These are phyloP conservation scores for Casuarina equisetifolia DNA, from an alignment of 306 rosid species.

Conservation along the genomic window DNA sequence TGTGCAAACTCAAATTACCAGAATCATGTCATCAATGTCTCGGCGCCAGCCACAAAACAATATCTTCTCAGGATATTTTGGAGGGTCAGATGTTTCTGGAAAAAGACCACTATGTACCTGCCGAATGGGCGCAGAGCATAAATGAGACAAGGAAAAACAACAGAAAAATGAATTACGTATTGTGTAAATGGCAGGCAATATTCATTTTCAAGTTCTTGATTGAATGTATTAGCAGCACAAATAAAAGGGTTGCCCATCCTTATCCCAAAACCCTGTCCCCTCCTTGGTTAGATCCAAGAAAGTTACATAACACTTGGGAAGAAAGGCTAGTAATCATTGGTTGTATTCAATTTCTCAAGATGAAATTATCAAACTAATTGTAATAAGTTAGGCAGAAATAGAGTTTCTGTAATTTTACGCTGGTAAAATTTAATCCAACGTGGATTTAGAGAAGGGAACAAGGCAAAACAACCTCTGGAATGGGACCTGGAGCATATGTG, in stretches of 20 bases:
- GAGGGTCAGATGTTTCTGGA: slow-evolving; percentile 64
- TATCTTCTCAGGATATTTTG: slow-evolving; percentile 88
- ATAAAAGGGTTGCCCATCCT: not conserved
- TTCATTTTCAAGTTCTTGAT: not conserved
- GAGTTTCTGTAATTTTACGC: slow-evolving; percentile 19
- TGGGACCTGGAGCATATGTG: slow-evolving; percentile 78
- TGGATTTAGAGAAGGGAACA: slow-evolving; percentile 17
- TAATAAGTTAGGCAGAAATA: slow-evolving; percentile 23
- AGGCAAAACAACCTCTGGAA: slow-evolving; percentile 73
- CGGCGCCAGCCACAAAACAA: slow-evolving; percentile 99
- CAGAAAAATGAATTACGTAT: not conserved
- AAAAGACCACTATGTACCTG: slow-evolving; percentile 61
- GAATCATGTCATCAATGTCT: slow-evolving; percentile 94
- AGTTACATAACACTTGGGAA: not conserved
- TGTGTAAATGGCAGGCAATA: not conserved
- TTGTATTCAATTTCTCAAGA: not conserved
- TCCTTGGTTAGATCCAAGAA: not conserved
- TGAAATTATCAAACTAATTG: slow-evolving; percentile 12
- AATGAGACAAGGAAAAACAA: slow-evolving; percentile 14
- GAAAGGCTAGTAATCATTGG: not conserved
- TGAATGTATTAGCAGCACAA: not conserved
- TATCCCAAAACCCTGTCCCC: not conserved
- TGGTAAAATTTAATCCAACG: slow-evolving; percentile 12
- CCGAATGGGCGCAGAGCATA: slow-evolving; percentile 32
- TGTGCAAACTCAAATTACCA: slow-evolving; percentile 51